phyloP scores from a whole-genome alignment of 441 rosid genomes.

The Kokia cookei region DNA sequence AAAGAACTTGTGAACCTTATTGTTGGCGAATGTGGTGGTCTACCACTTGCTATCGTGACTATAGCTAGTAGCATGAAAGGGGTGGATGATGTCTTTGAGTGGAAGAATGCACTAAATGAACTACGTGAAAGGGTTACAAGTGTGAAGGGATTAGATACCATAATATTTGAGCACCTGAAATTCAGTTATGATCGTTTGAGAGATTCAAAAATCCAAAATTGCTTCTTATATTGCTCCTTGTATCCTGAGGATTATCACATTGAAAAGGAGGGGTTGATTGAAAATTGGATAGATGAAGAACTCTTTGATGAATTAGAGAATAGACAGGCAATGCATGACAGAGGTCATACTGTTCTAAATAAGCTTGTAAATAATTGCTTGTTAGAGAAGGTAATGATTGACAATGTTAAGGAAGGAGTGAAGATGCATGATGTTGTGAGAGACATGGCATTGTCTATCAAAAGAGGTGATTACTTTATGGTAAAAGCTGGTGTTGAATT shows the following conservation, averaged over 20 bases:
- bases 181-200: neutral
- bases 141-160: neutral
- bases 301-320: neutral
- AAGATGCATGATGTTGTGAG: neutral
- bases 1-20: neutral
- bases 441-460: neutral
- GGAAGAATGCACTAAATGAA: constrained; percentile 5
- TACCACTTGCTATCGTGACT: neutral
- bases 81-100: neutral
- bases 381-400: neutral
- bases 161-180: neutral
- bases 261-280: neutral
- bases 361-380: constrained; percentile 4
- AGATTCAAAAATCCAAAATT: neutral
- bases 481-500: neutral
- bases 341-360: neutral
- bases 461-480: neutral
- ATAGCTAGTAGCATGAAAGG: constrained; percentile 1
- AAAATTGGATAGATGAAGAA: neutral
- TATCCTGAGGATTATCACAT: neutral
- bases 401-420: neutral
- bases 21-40: neutral
- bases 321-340: neutral
- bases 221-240: neutral
- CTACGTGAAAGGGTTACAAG: neutral